phyloP scores from a whole-genome alignment of 2,329 filamentous ascomycete genomes.

The Talaromyces verruculosus region DNA sequence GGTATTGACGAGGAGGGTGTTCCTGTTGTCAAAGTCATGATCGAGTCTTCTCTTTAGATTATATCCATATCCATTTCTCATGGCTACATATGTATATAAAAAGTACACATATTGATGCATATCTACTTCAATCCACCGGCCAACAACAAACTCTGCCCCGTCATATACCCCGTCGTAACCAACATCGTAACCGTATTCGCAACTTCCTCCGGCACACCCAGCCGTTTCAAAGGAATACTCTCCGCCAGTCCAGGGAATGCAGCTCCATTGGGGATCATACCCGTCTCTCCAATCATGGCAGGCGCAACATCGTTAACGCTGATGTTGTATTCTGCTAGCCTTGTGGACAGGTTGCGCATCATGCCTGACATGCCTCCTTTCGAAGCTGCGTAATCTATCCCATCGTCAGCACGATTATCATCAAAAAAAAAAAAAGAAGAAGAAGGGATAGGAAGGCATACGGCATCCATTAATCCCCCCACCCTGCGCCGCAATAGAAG shows the following conservation, averaged over 20 bases:
- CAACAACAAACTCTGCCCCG: conserved; percentile 55
- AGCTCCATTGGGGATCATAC: conserved; percentile 61
- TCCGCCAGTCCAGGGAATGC: conserved; percentile 60
- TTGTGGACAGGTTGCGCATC: conserved; percentile 64
- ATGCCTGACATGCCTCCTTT: conserved; percentile 64
- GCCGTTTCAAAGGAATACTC: conserved; percentile 59
- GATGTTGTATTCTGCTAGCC: conserved; percentile 61
- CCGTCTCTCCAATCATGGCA: conserved; percentile 66
- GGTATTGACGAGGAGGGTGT: conserved; percentile 54
- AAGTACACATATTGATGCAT: background rate
- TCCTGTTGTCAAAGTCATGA: conserved; percentile 55
- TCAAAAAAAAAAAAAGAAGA: background rate
- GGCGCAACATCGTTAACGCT: conserved; percentile 69
- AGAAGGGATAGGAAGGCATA: conserved; percentile 22
- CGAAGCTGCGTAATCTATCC: conserved; percentile 54
- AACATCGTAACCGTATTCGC: conserved; percentile 63
- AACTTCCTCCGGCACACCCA: conserved; percentile 60
- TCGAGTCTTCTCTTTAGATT: conserved; percentile 33
- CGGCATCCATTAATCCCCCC: conserved; percentile 64
- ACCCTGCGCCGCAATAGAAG: conserved; percentile 62
- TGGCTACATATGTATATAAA: background rate
- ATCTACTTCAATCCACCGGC: conserved; percentile 41
- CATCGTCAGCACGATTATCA: background rate
- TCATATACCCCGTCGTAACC: conserved; percentile 61
- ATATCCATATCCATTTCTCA: background rate